Base-by-base conservation (phyloP, 1,284 basidiomycete genomes). In the Ceratobasidium sp. region DNA sequence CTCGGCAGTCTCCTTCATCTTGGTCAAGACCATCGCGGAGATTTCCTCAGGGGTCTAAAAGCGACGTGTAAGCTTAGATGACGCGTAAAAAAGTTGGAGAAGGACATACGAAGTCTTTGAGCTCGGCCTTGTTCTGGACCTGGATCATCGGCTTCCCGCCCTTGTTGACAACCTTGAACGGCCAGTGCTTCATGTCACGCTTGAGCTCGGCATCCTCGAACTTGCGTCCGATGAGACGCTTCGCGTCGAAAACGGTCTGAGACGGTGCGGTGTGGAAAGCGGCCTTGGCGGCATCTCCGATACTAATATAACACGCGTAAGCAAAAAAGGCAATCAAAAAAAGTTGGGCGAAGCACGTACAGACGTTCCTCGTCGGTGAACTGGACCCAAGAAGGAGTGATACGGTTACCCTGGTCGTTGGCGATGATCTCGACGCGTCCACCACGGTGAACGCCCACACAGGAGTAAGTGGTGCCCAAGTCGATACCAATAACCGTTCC, bases 1-100 rank as follows among this genome's bases (percentile, higher is more conserved):
- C 88, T 99, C 97, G 77, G 97, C 97, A 57, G 95, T 99, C 87
- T 99, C 97, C 90, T 99, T 99, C 97, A 99, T 99, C 89, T 99
- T 99, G 77, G 84, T 87, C 76, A 99, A 86, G 80, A 99, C 90
- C 97, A 99, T 99, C 75, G 97, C 95, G 74, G 91, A 94, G 79
- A 96, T 89, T 85, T 96, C 95, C 83, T 97, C 94, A 0, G 95
- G 92, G 2, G 91, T 90, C 91, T 92, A 65, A 0, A 64, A n/a
- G 24, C 1, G n/a, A 44, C 7, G 45, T 41, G 78, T 73, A 50
- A 8, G 1, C 78, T 1, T 75, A 65, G 9, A n/a, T 56, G 33
- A 64, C 47, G 64, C 8, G 44, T 45, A 14, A 74, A 47, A 60
- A 50, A n/a, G 33, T 24, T 54, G 22, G 17, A 76, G 44, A 48